A percentile compares a stretch with the other conserved stretches of the same genome.
phyloP scores from a whole-genome alignment of 208 protist species.

The Acanthamoeba healyi region DNA sequence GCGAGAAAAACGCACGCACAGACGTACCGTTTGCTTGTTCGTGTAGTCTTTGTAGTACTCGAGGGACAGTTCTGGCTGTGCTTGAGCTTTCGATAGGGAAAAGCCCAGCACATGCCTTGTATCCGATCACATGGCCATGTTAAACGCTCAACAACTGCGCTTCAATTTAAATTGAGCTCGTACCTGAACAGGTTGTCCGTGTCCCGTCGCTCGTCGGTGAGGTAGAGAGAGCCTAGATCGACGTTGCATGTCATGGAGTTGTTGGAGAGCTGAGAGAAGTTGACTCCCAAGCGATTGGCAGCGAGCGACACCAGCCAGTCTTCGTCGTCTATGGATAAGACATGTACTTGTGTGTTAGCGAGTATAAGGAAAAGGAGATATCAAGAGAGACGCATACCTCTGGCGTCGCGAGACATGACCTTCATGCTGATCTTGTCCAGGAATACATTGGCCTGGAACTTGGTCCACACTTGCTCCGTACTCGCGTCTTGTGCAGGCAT shows the following conservation, averaged over 20 bases:
- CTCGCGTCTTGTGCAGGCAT: background rate
- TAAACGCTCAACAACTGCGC: background rate
- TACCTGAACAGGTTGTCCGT: conserved; percentile 67
- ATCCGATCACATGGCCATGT: background rate
- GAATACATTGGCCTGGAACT: conserved; percentile 24
- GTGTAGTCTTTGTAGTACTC: conserved; percentile 63
- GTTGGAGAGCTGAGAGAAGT: conserved; percentile 56
- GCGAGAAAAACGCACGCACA: background rate
- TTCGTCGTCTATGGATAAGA: background rate
- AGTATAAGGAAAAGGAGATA: background rate
- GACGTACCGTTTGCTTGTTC: background rate
- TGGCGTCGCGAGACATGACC: conserved; percentile 49
- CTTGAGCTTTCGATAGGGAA: background rate
- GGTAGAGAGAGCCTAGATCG: conserved; percentile 14
- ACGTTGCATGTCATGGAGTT: conserved; percentile 66
- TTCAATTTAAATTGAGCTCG: background rate
- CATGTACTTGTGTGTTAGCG: background rate
- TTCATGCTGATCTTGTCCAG: conserved; percentile 35
- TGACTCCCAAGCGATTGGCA: conserved; percentile 19
- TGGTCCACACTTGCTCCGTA: conserved; percentile 32
- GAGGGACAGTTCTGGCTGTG: background rate
- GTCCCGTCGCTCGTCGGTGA: conserved; percentile 31
- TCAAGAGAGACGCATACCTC: no score
- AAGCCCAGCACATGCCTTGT: conserved; percentile 17
- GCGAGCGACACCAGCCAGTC: conserved; percentile 33